A percentile compares a stretch with the other conserved stretches of the same genome.
Conservation (phyloP, 2,329 filamentous ascomycete species). For the Penicillium aurantiogriseum region DNA sequence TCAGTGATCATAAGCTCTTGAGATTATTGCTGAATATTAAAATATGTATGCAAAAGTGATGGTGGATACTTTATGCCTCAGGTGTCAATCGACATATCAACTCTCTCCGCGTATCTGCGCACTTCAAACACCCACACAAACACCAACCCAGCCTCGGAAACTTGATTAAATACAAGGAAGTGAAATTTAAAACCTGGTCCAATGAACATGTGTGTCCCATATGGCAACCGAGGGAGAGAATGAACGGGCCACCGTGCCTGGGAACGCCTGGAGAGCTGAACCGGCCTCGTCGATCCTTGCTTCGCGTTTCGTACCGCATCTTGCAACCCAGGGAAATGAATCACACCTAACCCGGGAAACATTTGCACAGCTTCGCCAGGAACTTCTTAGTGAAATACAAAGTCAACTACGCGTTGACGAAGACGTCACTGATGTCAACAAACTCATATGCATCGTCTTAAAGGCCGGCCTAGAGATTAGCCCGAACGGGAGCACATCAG, state of each 20-base stretch:
- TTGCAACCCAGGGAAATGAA: conserved; percentile 63
- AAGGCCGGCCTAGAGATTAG: conserved; percentile 69
- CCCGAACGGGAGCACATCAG: conserved; percentile 62
- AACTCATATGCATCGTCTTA: conserved; percentile 79
- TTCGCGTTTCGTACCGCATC: conserved; percentile 80
- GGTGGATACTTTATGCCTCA: conserved; percentile 17
- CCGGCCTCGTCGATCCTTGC: conserved; percentile 73
- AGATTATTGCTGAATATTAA: neutral
- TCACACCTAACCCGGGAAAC: conserved; percentile 68
- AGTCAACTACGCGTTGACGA: conserved; percentile 56
- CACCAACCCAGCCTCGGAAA: conserved; percentile 6
- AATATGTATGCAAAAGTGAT: neutral
- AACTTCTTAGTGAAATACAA: conserved; percentile 53
- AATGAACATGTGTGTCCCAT: conserved; percentile 14
- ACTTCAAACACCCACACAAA: neutral
- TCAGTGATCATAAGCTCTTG: neutral
- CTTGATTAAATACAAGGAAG: neutral
- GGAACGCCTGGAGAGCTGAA: conserved; percentile 28
- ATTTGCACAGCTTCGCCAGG: conserved; percentile 71
- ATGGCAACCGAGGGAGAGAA: conserved; percentile 30
- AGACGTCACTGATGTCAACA: conserved; percentile 73
- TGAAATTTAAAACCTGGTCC: neutral
- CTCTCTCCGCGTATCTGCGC: conserved; percentile 9
- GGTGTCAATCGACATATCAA: conserved; percentile 21
- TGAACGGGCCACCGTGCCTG: conserved; percentile 15